A percentile compares a stretch with the other conserved stretches of the same genome.
Conservation (phyloP, 2,329 filamentous ascomycete genomes). For the Zymoseptoria pseudotritici region DNA sequence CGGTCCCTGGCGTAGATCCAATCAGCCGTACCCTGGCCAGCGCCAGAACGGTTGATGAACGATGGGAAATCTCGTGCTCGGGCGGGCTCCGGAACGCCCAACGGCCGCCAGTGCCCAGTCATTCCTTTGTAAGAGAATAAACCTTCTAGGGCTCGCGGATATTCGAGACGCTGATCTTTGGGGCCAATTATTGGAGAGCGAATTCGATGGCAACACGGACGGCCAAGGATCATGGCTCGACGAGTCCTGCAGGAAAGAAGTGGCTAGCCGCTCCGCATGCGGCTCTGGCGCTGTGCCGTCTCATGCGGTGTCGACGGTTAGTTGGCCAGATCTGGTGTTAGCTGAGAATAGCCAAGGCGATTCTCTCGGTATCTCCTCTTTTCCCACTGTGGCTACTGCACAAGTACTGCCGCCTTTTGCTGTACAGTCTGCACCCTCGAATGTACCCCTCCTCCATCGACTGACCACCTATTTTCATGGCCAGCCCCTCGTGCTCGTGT, state of each 20-base stretch:
- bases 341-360: background rate
- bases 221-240: background rate
- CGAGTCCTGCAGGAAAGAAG: background rate
- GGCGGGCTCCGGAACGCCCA: background rate
- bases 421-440: background rate
- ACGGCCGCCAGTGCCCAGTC: background rate
- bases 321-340: background rate
- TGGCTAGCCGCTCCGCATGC: constrained; percentile 1
- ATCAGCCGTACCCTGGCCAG: background rate
- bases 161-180: background rate
- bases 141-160: background rate
- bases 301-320: background rate
- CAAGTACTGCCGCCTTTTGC: background rate
- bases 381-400: background rate
- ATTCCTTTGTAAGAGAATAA: background rate
- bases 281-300: background rate
- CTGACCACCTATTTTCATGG: background rate
- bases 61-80: background rate
- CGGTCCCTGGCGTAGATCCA: background rate
- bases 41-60: background rate
- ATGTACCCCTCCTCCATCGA: background rate
- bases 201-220: background rate
- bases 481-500: background rate
- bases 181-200: background rate
- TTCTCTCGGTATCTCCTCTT: background rate